A percentile compares a stretch with the other conserved stretches of the same genome.
Conservation (phyloP, 1,284 basidiomycete genomes). For the Gymnopus androsaceus region DNA sequence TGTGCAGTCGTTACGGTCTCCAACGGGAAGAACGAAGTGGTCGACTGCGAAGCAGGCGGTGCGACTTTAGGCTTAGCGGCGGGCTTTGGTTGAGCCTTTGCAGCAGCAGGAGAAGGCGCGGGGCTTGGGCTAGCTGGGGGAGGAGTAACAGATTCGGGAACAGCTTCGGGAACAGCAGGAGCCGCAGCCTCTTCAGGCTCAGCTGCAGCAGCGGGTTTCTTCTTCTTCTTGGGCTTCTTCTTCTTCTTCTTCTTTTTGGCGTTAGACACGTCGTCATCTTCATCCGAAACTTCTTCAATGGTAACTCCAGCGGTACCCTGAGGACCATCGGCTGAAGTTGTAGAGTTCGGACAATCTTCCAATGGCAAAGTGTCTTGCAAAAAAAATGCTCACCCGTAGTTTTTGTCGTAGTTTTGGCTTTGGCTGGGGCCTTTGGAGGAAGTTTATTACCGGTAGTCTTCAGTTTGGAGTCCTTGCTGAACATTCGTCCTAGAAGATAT, state of each 20-base stretch:
- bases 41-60: slow-evolving; percentile 35
- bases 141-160: slow-evolving; percentile 16
- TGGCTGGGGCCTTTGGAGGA: slow-evolving; percentile 17
- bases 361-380: background rate
- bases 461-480: slow-evolving; percentile 63
- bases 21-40: slow-evolving; percentile 46
- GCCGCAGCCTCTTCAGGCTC: slow-evolving; percentile 20
- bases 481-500: slow-evolving; percentile 60
- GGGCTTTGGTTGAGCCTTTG: slow-evolving; percentile 11
- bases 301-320: background rate
- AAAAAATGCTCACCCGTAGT: slow-evolving; percentile 1
- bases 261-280: slow-evolving; percentile 44
- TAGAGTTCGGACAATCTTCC: background rate
- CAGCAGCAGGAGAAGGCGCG: slow-evolving; percentile 14
- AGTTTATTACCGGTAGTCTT: slow-evolving; percentile 26
- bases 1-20: slow-evolving; percentile 51
- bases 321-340: background rate
- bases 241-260: slow-evolving; percentile 67
- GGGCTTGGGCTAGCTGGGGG: slow-evolving; percentile 19
- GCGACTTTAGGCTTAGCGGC: slow-evolving; percentile 22
- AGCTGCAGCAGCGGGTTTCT: slow-evolving; percentile 42
- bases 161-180: slow-evolving; percentile 15
- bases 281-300: slow-evolving; percentile 69
- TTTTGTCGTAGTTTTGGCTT: background rate
- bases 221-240: slow-evolving; percentile 74